phyloP scores from a whole-genome alignment of 192 early-diverging fungal species.

The Physocladia obscura region DNA sequence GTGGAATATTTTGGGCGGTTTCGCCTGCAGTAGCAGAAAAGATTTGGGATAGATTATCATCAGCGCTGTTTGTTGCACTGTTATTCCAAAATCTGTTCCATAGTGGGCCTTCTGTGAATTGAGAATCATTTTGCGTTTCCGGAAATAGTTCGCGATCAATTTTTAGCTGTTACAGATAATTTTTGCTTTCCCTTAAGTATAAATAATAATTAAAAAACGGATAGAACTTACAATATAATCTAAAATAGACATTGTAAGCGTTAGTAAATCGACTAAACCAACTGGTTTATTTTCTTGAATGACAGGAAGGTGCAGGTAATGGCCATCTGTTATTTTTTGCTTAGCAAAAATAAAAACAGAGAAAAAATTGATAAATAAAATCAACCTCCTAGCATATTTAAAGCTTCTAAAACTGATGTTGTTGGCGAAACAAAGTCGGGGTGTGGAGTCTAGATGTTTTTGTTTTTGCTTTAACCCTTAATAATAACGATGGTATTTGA shows the following conservation, averaged over 20 bases:
- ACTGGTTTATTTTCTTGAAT: conserved; percentile 39
- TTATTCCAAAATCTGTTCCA: conserved; percentile 54
- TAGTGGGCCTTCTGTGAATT: conserved; percentile 29
- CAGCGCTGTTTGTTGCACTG: background rate
- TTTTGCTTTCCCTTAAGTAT: too few species aligned
- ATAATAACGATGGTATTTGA: background rate
- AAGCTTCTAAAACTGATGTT: conserved; percentile 47
- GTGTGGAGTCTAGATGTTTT: conserved; percentile 43
- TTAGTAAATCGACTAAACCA: conserved; percentile 54
- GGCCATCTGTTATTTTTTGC: conserved; percentile 31
- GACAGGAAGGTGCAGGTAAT: conserved; percentile 55
- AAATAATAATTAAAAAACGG: background rate
- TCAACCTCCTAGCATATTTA: conserved; percentile 45
- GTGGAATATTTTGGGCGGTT: background rate
- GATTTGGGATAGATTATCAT: background rate
- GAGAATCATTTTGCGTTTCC: background rate
- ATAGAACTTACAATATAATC: conserved; percentile 15
- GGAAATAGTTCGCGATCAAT: conserved; percentile 14
- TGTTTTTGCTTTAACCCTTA: background rate
- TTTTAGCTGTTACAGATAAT: background rate
- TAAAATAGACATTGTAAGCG: conserved; percentile 48
- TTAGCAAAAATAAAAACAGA: background rate
- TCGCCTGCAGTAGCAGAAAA: background rate
- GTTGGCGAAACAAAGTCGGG: conserved; percentile 49
- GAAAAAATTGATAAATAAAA: background rate